Evolutionary conservation across 164 flowering plant species (phyloP), one percentile per base, ranked within the genome.

Genomic region (Macadamia tetraphylla): DNA sequence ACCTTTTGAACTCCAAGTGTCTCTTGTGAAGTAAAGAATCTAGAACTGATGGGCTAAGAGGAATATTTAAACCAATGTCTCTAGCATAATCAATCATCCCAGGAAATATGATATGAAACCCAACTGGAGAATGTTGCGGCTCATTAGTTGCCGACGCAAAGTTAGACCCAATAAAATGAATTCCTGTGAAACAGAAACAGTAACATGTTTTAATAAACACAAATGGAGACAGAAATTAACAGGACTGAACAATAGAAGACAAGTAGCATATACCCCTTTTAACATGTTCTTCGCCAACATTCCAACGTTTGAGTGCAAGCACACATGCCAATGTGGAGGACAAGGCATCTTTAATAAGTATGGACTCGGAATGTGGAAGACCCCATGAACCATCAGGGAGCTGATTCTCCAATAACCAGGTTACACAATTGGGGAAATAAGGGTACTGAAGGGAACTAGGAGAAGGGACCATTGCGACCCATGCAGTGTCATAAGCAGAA

Each of bases 401-500:
- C 75, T 94, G 98, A 78, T 90, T 90, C 31, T 85, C 82, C 70
- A 88, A 52, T 62, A 94, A 67, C 98, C 97, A 91, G 18, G 79
- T 70, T 43, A 89, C 15, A 66, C 92, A 88, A 67, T 78, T 49
- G 14, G 98, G 97, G 75, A 91, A 94, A 73, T 75, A 77, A 14
- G 98, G 96, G 13, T 40, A 23, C 29, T 72, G 60, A 15, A 73
- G 72, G 43, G 85, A 80, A 70, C 64, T 65, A 29, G 82, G 86
- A 67, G 89, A 83, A 69, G 96, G 90, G 63, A 90, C 85, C 98
- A 94, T 94, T 57, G 97, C 96, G 14, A 94, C 94, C 98, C 97
- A 91, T 40, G 97, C 97, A 40, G 96, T 94, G 78, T 94, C 98
- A 77, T 91, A 94, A 1, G 95, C 67, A 64, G 97, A 94, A 73